These are phyloP conservation scores for Nannochloropsis salina DNA, from an alignment of 108 stramenopile species.

Conservation along the genomic window DNA sequence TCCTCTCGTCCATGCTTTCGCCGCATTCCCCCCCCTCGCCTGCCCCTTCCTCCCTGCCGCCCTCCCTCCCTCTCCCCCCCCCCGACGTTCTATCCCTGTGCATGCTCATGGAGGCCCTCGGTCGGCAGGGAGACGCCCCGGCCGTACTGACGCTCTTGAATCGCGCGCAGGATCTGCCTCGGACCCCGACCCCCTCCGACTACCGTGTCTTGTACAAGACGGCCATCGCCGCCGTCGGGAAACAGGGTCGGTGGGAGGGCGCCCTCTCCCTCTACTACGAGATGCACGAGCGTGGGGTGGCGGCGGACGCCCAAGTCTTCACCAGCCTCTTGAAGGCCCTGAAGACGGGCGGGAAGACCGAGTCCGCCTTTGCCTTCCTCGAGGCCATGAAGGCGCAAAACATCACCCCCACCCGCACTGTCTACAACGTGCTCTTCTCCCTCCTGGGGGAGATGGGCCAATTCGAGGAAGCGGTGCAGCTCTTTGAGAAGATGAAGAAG, in stretches of 20 bases:
- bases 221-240: not conserved
- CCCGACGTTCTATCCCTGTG: not conserved
- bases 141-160: not conserved
- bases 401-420: not conserved
- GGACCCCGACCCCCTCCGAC: not conserved
- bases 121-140: not conserved
- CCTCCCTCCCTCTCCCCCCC: not conserved
- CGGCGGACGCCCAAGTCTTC: not conserved
- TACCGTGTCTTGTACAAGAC: not conserved
- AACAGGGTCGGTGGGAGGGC: not conserved
- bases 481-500: conserved; percentile 12
- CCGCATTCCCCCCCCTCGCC: too few species aligned
- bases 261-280: not conserved
- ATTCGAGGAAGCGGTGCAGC: not conserved
- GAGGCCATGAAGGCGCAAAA: not conserved
- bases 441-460: not conserved
- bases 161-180: not conserved
- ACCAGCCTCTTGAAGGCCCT: not conserved
- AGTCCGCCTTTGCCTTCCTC: not conserved
- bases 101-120: not conserved
- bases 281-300: not conserved
- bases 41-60: not conserved
- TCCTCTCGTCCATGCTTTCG: not conserved
- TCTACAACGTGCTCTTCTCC: not conserved
- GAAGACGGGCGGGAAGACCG: not conserved